Conservation (phyloP, 2,329 filamentous ascomycete species). For the Calonectria henricotiae region DNA sequence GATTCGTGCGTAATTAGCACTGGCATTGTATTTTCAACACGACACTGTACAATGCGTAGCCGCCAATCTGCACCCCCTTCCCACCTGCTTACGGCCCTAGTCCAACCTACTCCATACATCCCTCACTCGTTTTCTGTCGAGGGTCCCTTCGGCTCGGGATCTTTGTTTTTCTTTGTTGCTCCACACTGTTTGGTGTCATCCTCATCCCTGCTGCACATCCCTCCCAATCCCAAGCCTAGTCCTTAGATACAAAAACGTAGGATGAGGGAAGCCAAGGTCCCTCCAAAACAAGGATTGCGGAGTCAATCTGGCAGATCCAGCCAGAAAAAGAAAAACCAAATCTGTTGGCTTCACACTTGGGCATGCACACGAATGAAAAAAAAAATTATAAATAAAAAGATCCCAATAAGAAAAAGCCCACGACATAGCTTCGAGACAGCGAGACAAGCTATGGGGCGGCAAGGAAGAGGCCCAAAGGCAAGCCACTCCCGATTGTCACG, state of each 20-base stretch:
- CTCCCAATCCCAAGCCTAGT: constrained; percentile 10
- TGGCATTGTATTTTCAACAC: background rate
- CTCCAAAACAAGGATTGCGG: background rate
- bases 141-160: background rate
- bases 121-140: constrained; percentile 14
- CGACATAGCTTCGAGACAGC: background rate
- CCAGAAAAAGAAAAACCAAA: constrained; percentile 15
- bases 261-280: constrained; percentile 1
- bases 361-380: background rate
- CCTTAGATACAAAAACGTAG: background rate
- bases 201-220: constrained; percentile 22
- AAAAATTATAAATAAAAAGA: background rate
- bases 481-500: background rate
- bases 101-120: background rate
- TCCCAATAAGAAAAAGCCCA: background rate
- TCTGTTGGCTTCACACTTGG: background rate
- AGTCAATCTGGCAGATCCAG: constrained; percentile 27
- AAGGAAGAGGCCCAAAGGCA: background rate
- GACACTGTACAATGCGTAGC: background rate
- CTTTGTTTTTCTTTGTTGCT: constrained; percentile 3
- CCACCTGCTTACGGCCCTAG: background rate
- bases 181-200: background rate
- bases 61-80: background rate
- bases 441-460: background rate
- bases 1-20: constrained; percentile 17